Base-by-base conservation (phyloP, 805 yeast species). In the Candida boidinii region DNA sequence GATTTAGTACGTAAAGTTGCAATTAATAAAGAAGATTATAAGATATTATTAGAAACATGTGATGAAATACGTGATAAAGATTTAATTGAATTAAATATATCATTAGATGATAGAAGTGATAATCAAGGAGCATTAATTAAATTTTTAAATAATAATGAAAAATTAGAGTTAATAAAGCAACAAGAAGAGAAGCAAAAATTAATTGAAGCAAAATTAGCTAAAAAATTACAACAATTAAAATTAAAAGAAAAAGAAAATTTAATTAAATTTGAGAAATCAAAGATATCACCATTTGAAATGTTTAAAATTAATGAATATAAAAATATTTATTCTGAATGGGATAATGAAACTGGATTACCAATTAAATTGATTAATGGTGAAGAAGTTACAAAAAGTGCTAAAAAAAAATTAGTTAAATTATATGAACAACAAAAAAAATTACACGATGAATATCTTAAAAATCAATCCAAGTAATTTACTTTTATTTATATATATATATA, bases 321-420 rank as follows among this genome's bases (percentile, higher is more conserved):
- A 10, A 33, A 37, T 14, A 32, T 51, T 7, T 92, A 74, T 53
- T 56, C 73, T 8, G 82, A 73, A 50, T 92, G 90, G 83, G 96
- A 92, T 52, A n/a, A n/a, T n/a, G 88, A 70, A 17, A 58, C 68
- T 23, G 98, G 98, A 1, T 37, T 92, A 13, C 98, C 98, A 14
- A 67, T 76, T 0, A 77, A 75, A 50, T 84, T 79, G 42, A 67
- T 62, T 22, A 74, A 73, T 8, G 97, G 97, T 10, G 85, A 76
- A 44, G 92, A 82, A 42, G 69, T 92, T 5, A 70, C 92, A 26
- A 92, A 92, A 64, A 83, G 95, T 54, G 75, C 79, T 62, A 64
- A 66, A 39, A 92, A 92, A 72, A 90, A 90, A 61, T 64, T 92
- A 44, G 57, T 64, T 40, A 92, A 92, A 61, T 79, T 69, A 49